Conservation (phyloP, 1,284 basidiomycete species). For the Leccinum proliferum region DNA sequence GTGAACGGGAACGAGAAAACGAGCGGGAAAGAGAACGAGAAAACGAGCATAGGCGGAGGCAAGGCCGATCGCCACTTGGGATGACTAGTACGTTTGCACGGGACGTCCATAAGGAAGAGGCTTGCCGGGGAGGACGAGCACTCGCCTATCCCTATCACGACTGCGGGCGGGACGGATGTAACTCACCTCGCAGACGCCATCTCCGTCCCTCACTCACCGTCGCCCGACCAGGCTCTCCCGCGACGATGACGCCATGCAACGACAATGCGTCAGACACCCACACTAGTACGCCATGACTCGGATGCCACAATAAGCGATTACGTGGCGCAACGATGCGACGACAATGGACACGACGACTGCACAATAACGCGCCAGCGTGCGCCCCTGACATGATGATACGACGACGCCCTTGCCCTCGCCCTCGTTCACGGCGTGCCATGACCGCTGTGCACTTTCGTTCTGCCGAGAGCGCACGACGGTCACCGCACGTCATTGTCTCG, state of each 20-base stretch:
- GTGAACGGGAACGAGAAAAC: slow-evolving; percentile 30
- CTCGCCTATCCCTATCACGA: slow-evolving; percentile 30
- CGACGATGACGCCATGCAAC: no score
- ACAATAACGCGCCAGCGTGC: no score
- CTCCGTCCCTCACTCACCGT: no score
- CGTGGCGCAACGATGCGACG: no score
- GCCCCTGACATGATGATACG: no score
- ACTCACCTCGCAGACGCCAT: slow-evolving; percentile 22
- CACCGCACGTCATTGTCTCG: neutral
- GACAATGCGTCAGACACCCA: no score
- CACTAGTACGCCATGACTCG: no score
- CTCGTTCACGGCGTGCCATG: neutral
- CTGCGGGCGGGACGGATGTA: slow-evolving; percentile 32
- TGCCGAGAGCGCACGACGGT: neutral
- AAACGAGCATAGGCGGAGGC: slow-evolving; percentile 27
- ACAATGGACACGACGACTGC: no score
- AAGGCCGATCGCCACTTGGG: slow-evolving; percentile 27
- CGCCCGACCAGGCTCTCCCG: no score
- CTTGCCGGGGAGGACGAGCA: slow-evolving; percentile 16
- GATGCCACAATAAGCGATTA: no score
- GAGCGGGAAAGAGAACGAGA: slow-evolving; percentile 28
- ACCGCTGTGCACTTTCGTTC: neutral
- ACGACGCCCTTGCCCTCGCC: neutral
- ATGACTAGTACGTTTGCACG: slow-evolving; percentile 25
- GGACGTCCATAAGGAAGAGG: slow-evolving; percentile 22